Evolutionary conservation across 305 asterid species (phyloP).

Genomic region (Fraxinus greggii): DNA sequence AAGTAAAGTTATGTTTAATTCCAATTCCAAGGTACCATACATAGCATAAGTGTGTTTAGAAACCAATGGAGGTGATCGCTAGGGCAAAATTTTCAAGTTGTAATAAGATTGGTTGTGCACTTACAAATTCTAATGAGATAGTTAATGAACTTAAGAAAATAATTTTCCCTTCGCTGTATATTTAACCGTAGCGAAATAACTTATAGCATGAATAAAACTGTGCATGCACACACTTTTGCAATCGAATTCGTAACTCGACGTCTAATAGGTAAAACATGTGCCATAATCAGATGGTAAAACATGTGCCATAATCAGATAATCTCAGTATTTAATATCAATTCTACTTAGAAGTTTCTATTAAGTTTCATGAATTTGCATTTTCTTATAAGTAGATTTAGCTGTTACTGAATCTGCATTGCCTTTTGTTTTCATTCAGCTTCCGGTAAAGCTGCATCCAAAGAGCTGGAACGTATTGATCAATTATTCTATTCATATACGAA

Average conservation of each 20-base stretch:
- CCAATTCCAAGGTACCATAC: not conserved
- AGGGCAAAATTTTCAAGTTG: not conserved
- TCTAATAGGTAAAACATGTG: not conserved
- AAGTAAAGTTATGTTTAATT: not conserved
- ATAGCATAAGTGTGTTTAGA: not conserved
- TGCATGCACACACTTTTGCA: not conserved
- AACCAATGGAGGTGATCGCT: not conserved
- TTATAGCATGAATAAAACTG: not conserved
- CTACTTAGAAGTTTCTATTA: not conserved
- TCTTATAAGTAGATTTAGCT: not conserved
- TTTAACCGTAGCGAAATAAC: not conserved
- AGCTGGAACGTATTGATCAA: conserved; percentile 83
- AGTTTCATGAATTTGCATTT: not conserved
- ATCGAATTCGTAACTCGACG: not conserved
- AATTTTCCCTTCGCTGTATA: not conserved
- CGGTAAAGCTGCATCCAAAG: conserved; percentile 81
- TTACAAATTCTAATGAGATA: not conserved
- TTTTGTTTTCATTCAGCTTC: conserved; percentile 55
- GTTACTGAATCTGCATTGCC: conserved; percentile 17
- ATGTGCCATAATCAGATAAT: not conserved
- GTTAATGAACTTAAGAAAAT: not conserved
- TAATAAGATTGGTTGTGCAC: not conserved
- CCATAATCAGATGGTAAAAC: not conserved
- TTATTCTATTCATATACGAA: conserved; percentile 58
- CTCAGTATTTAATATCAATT: not conserved